Evolutionary conservation across 2,329 filamentous ascomycete genomes (phyloP), one percentile per base, ranked within the genome.

Genomic region (Helicocarpus griseus): DNA sequence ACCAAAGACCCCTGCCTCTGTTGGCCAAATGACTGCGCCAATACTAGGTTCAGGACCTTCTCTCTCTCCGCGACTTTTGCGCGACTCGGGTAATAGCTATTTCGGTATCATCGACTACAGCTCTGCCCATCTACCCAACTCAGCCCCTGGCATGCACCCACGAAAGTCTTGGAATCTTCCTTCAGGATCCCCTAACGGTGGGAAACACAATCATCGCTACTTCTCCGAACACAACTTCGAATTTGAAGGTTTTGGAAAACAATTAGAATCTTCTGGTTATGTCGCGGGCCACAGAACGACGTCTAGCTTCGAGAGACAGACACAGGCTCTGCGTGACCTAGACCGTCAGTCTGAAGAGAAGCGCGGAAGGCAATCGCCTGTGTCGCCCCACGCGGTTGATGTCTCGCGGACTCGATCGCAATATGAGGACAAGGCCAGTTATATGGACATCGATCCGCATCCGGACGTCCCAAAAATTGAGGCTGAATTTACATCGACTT

Each of bases 211-310:
- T 9, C 33, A 47, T 36, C 44, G 44, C 29, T 19, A 47, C 29
- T 36, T 26, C 5, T 71, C 88, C 48, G 86, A 91, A 60, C 81
- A 84, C 31, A 89, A 90, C 60, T 80, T 86, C 5, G 84, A 89
- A n/a, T 91, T 86, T 56, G 87, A 91, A 64, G 85, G 85, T 2
- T 91, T 94, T 64, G 78, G 77, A 59, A 81, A 77, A 56, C 84
- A 89, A 61, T 79, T 81, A n/a, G 86, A 54, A 48, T 26, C 49
- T 53, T 19, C 46, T 52, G 31, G 43, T 43, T 19, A 45, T 49
- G 5, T 57, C 55, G 13, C 55, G 53, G 7, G 52, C 45, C 28
- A 59, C 50, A 38, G 40, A 52, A 38, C 45, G 50, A 28, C 46
- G 39, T 40, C 44, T 48, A 39, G 57, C 51, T 48, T 45, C 29